These are phyloP conservation scores for Quercus tomentella DNA, from an alignment of 331 rosid species.

Conservation along the genomic window DNA sequence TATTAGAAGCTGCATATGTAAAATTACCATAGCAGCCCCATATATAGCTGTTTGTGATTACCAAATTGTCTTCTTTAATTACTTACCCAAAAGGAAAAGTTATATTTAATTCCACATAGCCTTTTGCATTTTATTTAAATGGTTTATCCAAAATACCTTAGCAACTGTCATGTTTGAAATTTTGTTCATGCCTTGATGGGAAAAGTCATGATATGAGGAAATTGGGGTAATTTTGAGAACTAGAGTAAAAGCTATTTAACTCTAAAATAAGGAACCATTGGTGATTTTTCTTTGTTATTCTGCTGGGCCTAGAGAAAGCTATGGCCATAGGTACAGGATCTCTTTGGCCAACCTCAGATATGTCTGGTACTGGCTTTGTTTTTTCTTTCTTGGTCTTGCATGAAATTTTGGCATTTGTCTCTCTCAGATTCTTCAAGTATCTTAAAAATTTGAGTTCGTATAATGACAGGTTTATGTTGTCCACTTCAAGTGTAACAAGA, in stretches of 20 bases:
- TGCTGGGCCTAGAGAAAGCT: not conserved
- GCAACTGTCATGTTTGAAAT: not conserved
- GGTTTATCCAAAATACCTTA: not conserved
- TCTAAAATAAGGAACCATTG: not conserved
- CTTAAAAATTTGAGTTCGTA: not conserved
- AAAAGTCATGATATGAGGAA: not conserved
- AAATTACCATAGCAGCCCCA: not conserved
- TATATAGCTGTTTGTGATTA: not conserved
- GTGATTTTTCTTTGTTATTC: not conserved
- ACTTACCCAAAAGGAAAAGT: not conserved
- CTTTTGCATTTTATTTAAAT: not conserved
- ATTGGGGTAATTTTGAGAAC: not conserved
- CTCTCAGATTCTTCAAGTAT: not conserved
- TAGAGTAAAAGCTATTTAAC: not conserved
- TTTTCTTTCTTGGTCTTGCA: not conserved
- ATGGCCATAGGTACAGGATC: not conserved
- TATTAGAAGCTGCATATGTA: too few relatives aligned
- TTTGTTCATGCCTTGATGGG: not conserved
- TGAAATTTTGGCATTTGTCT: not conserved
- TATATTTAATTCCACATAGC: not conserved
- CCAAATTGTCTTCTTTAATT: not conserved
- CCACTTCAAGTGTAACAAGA: slow-evolving; percentile 98
- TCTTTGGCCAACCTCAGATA: not conserved
- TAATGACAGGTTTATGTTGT: slow-evolving; percentile 75
- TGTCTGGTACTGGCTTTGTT: not conserved